A percentile compares a stretch with the other conserved stretches of the same genome.
Evolutionary conservation across 176 grass and related monocot species (phyloP).

Genomic region (Pharus latifolius): DNA sequence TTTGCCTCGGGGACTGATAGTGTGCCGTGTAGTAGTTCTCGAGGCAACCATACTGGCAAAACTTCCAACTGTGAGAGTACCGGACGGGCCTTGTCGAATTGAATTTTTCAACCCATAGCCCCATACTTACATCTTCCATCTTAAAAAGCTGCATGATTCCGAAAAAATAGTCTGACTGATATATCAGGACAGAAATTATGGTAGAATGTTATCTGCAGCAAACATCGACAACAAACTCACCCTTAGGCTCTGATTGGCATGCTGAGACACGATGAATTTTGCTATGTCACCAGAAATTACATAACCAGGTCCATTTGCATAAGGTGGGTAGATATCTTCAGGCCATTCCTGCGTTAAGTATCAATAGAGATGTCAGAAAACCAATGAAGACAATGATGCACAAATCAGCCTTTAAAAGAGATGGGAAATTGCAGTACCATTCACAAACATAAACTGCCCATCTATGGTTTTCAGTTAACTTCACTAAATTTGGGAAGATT

Average conservation of each 20-base stretch:
- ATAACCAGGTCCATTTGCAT: conserved; percentile 92
- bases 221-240: conserved; percentile 21
- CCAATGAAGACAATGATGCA: not conserved
- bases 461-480: too few species aligned
- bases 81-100: conserved; percentile 53
- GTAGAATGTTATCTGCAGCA: not conserved
- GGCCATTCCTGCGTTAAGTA: conserved; percentile 71
- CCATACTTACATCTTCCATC: conserved; percentile 99
- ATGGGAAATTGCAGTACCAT: not conserved
- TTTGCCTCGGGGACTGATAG: conserved; percentile 87
- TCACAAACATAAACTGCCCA: too few species aligned
- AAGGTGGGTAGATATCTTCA: conserved; percentile 87
- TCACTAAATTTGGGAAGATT: not conserved
- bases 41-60: conserved; percentile 88
- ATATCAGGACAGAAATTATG: conserved; percentile 3
- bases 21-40: conserved; percentile 91
- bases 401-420: not conserved
- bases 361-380: not conserved
- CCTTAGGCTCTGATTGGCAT: conserved; percentile 69
- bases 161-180: not conserved
- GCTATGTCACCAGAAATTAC: conserved; percentile 85
- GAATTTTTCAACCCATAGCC: conserved; percentile 88
- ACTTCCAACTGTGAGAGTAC: conserved; percentile 94
- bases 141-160: conserved; percentile 73
- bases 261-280: conserved; percentile 60